Evolutionary conservation across 495 filamentous ascomycete genomes (phyloP).

Genomic region (Talaromyces nanjingensis): DNA sequence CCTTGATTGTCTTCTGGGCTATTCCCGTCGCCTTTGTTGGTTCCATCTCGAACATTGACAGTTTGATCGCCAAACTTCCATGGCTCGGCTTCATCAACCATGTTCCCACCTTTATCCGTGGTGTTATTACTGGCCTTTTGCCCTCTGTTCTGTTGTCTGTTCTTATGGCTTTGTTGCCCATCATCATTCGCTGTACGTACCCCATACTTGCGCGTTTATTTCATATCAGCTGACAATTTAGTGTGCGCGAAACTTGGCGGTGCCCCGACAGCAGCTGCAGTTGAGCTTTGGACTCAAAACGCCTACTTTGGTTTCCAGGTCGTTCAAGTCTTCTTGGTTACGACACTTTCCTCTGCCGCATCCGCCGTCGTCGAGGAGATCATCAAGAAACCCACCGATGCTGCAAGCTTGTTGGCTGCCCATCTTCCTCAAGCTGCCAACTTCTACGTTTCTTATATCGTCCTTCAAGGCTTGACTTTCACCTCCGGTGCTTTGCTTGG

Average conservation of each 20-base stretch:
- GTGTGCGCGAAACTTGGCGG: slow-evolving; percentile 62
- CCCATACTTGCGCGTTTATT: neutral
- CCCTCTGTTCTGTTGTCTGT: slow-evolving; percentile 73
- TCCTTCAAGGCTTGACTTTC: slow-evolving; percentile 86
- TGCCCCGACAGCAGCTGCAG: slow-evolving; percentile 64
- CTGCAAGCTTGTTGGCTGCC: slow-evolving; percentile 58
- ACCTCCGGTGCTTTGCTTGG: slow-evolving; percentile 69
- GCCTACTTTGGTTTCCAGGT: slow-evolving; percentile 94
- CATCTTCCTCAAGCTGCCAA: slow-evolving; percentile 79
- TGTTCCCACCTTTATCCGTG: slow-evolving; percentile 64
- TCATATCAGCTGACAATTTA: slow-evolving; percentile 38
- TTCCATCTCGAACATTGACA: slow-evolving; percentile 76
- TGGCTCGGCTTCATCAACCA: slow-evolving; percentile 69
- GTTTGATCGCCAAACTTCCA: slow-evolving; percentile 50
- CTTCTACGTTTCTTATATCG: slow-evolving; percentile 93
- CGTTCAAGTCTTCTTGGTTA: slow-evolving; percentile 87
- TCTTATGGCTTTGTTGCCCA: slow-evolving; percentile 84
- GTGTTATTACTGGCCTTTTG: slow-evolving; percentile 79
- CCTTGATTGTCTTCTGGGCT: slow-evolving; percentile 85
- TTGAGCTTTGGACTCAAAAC: slow-evolving; percentile 86
- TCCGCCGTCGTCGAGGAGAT: slow-evolving; percentile 51
- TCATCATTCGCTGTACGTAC: slow-evolving; percentile 66
- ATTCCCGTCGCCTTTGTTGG: slow-evolving; percentile 87
- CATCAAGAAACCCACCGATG: slow-evolving; percentile 50
- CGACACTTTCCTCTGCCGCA: slow-evolving; percentile 70